Conservation (phyloP, 805 yeast genomes). For the Starmerella apicola region DNA sequence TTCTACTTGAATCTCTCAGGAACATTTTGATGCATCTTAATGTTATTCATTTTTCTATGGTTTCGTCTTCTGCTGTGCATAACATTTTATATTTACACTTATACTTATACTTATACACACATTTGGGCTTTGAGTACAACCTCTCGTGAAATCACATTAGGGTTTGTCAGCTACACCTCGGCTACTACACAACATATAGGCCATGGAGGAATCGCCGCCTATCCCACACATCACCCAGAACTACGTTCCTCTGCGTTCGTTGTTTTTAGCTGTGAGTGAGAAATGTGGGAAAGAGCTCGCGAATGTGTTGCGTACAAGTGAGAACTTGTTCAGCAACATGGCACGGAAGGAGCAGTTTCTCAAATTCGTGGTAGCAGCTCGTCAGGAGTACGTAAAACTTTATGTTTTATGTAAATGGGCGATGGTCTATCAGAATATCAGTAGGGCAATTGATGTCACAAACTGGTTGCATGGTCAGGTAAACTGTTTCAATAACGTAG, state of each 20-base stretch:
- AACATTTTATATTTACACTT: not conserved
- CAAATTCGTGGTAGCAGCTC: slow-evolving; percentile 51
- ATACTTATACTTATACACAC: not conserved
- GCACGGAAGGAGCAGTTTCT: slow-evolving; percentile 57
- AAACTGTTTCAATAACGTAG: slow-evolving; percentile 47
- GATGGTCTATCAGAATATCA: slow-evolving; percentile 54
- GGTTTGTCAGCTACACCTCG: not conserved
- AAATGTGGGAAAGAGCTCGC: slow-evolving; percentile 53
- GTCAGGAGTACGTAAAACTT: slow-evolving; percentile 74
- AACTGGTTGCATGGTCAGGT: slow-evolving; percentile 80
- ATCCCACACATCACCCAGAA: slow-evolving; percentile 66
- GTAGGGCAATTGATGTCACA: slow-evolving; percentile 68
- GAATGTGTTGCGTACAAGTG: slow-evolving; percentile 48
- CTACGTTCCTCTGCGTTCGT: slow-evolving; percentile 49
- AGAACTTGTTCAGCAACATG: slow-evolving; percentile 43
- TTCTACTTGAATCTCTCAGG: no score
- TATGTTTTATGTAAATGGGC: slow-evolving; percentile 89
- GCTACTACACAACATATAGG: not conserved
- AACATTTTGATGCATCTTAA: no score
- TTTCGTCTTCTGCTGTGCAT: no score
- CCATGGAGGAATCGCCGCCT: slow-evolving; percentile 26
- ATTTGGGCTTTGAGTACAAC: not conserved
- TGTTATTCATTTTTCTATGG: no score
- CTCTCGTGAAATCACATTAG: no score
- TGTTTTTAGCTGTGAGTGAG: slow-evolving; percentile 47